Evolutionary conservation across 257 asterid genomes (phyloP).

Genomic region (Solanum paucissectum): DNA sequence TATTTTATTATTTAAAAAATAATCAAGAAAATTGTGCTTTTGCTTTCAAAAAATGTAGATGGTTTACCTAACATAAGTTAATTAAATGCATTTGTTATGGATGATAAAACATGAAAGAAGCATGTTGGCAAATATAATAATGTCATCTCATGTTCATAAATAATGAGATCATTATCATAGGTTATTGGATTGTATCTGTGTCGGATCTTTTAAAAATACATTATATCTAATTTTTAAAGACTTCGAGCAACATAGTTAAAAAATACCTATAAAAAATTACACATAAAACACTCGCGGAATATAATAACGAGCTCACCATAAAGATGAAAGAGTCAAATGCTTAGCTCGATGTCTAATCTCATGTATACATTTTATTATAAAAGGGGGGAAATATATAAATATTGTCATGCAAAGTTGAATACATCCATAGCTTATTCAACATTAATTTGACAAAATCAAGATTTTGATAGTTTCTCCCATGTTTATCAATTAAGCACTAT

Average conservation of each 20-base stretch:
- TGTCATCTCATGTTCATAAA: not conserved
- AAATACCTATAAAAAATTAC: not conserved
- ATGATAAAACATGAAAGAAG: not conserved
- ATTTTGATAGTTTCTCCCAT: not conserved
- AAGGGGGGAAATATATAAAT: not conserved
- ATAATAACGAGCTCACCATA: no score
- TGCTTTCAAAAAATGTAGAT: not conserved
- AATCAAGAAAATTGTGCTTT: not conserved
- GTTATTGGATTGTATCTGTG: rapidly evolving
- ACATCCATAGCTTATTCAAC: no score
- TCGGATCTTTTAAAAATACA: not conserved
- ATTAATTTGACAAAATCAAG: not conserved
- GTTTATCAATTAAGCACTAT: not conserved
- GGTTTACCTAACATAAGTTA: not conserved
- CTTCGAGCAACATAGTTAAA: not conserved
- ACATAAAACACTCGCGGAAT: rapidly evolving
- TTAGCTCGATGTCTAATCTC: not conserved
- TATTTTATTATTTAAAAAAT: not conserved
- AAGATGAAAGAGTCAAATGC: no score
- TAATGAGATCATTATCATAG: not conserved
- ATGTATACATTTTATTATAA: not conserved
- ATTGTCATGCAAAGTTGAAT: not conserved
- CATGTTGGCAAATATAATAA: not conserved
- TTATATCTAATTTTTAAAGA: not conserved
- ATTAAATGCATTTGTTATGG: not conserved